Evolutionary conservation across 192 early-diverging fungal genomes (phyloP).

Genomic region (Coemansia sp.): DNA sequence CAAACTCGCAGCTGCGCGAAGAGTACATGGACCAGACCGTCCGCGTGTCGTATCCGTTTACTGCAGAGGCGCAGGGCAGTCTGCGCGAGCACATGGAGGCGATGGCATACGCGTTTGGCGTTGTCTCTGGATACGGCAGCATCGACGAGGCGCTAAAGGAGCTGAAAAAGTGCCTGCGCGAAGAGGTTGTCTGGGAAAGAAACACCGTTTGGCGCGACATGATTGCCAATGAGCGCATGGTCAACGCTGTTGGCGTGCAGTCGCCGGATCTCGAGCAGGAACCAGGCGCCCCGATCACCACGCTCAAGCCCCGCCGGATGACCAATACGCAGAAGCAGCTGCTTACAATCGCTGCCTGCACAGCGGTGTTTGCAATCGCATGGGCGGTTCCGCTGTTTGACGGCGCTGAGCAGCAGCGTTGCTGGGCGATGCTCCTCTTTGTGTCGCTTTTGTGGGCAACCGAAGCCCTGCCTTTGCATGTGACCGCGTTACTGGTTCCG

Average conservation of each 20-base stretch:
- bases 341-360: slow-evolving; percentile 53
- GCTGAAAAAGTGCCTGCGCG: slow-evolving; percentile 78
- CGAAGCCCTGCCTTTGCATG: slow-evolving; percentile 91
- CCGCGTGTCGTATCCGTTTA: slow-evolving; percentile 69
- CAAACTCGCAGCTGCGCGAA: slow-evolving; percentile 68
- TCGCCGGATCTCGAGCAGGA: slow-evolving; percentile 44
- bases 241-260: slow-evolving; percentile 69
- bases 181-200: slow-evolving; percentile 93
- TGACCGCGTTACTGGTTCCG: slow-evolving; percentile 86
- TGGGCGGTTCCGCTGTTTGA: slow-evolving; percentile 66
- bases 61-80: slow-evolving; percentile 58
- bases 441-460: slow-evolving; percentile 91
- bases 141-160: slow-evolving; percentile 67
- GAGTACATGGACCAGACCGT: slow-evolving; percentile 70
- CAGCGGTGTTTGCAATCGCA: slow-evolving; percentile 61
- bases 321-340: slow-evolving; percentile 57
- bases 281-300: slow-evolving; percentile 12
- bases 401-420: slow-evolving; percentile 75
- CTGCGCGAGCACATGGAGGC: slow-evolving; percentile 64
- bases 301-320: slow-evolving; percentile 56
- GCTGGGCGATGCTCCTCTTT: slow-evolving; percentile 90
- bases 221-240: slow-evolving; percentile 84
- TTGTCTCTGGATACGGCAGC: slow-evolving; percentile 38
- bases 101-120: slow-evolving; percentile 28
- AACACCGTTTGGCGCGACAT: slow-evolving; percentile 98